Conservation (phyloP, 73 alveolate species). For the Paramecium sexaurelia region DNA sequence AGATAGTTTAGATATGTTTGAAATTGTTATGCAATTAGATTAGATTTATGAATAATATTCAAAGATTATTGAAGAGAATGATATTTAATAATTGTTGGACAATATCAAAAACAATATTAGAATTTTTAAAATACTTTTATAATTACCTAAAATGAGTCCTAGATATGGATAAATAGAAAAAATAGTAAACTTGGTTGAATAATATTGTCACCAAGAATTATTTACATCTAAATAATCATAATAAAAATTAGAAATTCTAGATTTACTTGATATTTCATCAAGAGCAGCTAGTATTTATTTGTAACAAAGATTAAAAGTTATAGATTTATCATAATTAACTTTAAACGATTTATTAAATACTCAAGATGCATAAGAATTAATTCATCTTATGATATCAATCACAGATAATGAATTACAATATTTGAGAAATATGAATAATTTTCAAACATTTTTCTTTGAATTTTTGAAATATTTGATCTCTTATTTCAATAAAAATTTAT, state of each 20-base stretch:
- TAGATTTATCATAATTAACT: background rate
- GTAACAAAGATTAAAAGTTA: background rate
- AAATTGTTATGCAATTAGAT: constrained; percentile 33
- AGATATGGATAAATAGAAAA: constrained; percentile 43
- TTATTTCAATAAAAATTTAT: background rate
- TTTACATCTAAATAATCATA: background rate
- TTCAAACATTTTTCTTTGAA: constrained; percentile 4
- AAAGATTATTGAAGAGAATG: background rate
- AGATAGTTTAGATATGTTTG: constrained; percentile 39
- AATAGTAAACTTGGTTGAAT: background rate
- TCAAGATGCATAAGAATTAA: constrained; percentile 14
- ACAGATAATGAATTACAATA: constrained; percentile 34
- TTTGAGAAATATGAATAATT: constrained; percentile 33
- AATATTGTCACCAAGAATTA: background rate
- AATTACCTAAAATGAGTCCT: constrained; percentile 47
- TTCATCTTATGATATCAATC: background rate
- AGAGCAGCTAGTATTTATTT: constrained; percentile 28
- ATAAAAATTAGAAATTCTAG: constrained; percentile 12
- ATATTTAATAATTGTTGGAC: constrained; percentile 1
- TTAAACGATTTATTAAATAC: background rate
- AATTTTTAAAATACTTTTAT: background rate
- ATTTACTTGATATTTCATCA: constrained; percentile 27
- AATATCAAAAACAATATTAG: background rate
- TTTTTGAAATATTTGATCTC: background rate
- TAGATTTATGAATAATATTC: background rate